Percentiles rank a stretch among this genome's conserved stretches.
These are phyloP conservation scores for Scutellaria barbata DNA, from an alignment of 257 asterid species.

Conservation along the genomic window DNA sequence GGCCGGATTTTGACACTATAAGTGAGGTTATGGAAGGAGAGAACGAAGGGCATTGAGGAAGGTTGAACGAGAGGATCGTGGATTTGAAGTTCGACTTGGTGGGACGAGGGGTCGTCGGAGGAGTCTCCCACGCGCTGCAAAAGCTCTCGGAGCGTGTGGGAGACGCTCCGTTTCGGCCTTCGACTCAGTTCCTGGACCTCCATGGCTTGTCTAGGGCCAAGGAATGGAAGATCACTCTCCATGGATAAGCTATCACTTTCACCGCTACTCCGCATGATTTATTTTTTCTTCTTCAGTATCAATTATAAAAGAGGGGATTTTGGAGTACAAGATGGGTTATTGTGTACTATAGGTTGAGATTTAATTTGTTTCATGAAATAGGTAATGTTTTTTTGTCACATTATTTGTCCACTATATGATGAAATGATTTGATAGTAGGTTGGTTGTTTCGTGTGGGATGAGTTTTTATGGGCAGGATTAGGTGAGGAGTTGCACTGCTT, in stretches of 20 bases:
- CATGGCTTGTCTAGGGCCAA: slow-evolving; percentile 66
- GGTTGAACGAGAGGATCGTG: slow-evolving; percentile 32
- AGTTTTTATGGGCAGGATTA: slow-evolving; percentile 52
- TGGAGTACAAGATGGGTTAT: slow-evolving; percentile 6
- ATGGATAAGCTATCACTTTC: slow-evolving; percentile 48
- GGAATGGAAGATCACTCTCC: slow-evolving; percentile 65
- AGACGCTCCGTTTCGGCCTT: slow-evolving; percentile 48
- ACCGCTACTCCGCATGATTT: slow-evolving; percentile 29
- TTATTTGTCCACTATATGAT: not conserved
- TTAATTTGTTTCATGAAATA: slow-evolving; percentile 15
- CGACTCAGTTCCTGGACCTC: slow-evolving; percentile 62
- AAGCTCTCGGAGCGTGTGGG: slow-evolving; percentile 72
- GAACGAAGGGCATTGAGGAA: slow-evolving; percentile 48
- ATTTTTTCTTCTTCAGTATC: not conserved
- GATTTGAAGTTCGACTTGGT: slow-evolving; percentile 40
- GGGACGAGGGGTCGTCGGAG: slow-evolving; percentile 20
- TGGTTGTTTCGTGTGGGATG: slow-evolving; percentile 58
- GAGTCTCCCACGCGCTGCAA: slow-evolving; percentile 57
- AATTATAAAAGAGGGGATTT: not conserved
- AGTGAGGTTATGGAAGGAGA: slow-evolving; percentile 58
- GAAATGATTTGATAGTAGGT: slow-evolving; percentile 8
- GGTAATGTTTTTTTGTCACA: slow-evolving; percentile 8
- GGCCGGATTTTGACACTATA: slow-evolving; percentile 47
- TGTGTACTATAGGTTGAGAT: not conserved
- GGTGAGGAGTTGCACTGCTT: slow-evolving; percentile 83